Percentiles rank a stretch among this genome's conserved stretches.
phyloP scores from a whole-genome alignment of 768 basidiomycete genomes.

The Lepiota subincarnata region DNA sequence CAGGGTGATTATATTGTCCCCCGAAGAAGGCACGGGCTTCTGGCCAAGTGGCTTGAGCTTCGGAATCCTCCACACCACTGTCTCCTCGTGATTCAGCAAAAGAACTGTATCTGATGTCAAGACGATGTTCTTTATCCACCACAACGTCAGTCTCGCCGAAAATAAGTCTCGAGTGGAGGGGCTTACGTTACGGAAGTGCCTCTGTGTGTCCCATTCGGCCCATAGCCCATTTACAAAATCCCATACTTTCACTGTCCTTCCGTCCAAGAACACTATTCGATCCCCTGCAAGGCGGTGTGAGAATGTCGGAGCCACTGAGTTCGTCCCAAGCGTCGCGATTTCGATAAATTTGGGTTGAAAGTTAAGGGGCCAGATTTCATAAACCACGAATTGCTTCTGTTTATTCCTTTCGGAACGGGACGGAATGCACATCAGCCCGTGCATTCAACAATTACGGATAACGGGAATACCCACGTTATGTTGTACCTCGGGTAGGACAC shows the following conservation, averaged over 20 bases:
- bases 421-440: neutral
- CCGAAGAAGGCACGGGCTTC: neutral
- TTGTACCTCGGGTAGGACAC: neutral
- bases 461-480: neutral
- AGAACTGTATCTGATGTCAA: neutral
- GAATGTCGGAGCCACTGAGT: neutral
- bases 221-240: neutral
- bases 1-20: neutral
- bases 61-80: constrained; percentile 5
- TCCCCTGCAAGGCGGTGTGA: constrained; percentile 5
- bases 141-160: neutral
- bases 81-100: constrained; percentile 1
- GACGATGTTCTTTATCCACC: constrained; percentile 1
- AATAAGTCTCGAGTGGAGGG: neutral
- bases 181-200: constrained; percentile 1
- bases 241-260: constrained; percentile 1
- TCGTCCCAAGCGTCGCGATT: neutral
- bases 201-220: constrained; percentile 8
- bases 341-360: neutral
- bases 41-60: constrained; percentile 1
- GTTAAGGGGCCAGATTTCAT: neutral
- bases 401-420: neutral
- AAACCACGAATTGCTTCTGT: constrained; percentile 1
- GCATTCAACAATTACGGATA: too few species aligned
- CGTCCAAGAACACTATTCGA: constrained; percentile 1